A percentile compares a stretch with the other conserved stretches of the same genome.
Evolutionary conservation across 2,329 filamentous ascomycete genomes (phyloP).

Genomic region (Lithohypha guttulata): DNA sequence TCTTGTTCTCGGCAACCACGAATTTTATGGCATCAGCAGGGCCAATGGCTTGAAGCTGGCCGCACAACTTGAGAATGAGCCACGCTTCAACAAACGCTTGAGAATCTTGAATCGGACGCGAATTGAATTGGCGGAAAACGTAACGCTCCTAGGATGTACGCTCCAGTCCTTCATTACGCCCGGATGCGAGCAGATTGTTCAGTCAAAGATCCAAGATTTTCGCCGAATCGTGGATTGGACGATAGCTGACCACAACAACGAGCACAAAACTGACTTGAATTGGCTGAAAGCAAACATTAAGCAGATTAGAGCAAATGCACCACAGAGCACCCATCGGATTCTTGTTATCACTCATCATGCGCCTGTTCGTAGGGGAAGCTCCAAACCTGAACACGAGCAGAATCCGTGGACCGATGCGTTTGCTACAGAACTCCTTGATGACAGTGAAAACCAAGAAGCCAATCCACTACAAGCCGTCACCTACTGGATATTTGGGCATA

Average conservation of each 20-base stretch:
- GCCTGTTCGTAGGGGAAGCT: constrained; percentile 40
- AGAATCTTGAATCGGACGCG: constrained; percentile 23
- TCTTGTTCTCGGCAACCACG: constrained; percentile 29
- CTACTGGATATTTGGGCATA: constrained; percentile 38
- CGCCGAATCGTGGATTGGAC: constrained; percentile 44
- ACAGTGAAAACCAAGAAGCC: constrained; percentile 5
- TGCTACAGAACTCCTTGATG: constrained; percentile 39
- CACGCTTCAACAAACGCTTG: constrained; percentile 22
- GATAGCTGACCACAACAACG: constrained; percentile 38
- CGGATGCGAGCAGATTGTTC: constrained; percentile 30
- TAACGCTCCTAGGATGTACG: constrained; percentile 49
- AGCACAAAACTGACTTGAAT: constrained; percentile 37
- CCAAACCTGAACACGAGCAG: constrained; percentile 38
- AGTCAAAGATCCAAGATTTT: constrained; percentile 43
- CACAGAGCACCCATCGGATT: constrained; percentile 22
- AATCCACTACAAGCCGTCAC: constrained; percentile 23
- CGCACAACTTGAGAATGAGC: constrained; percentile 23
- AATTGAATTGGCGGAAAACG: constrained; percentile 24
- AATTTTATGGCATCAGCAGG: constrained; percentile 26
- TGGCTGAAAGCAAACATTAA: constrained; percentile 40
- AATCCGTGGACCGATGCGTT: constrained; percentile 43
- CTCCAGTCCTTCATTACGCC: constrained; percentile 44
- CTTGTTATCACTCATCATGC: constrained; percentile 50
- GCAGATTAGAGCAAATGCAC: constrained; percentile 7
- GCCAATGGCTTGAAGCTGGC: constrained; percentile 21